Percentiles rank a stretch among this genome's conserved stretches.
Evolutionary conservation across 78 protist genomes (phyloP).

Genomic region (Dictyostelium purpureum): DNA sequence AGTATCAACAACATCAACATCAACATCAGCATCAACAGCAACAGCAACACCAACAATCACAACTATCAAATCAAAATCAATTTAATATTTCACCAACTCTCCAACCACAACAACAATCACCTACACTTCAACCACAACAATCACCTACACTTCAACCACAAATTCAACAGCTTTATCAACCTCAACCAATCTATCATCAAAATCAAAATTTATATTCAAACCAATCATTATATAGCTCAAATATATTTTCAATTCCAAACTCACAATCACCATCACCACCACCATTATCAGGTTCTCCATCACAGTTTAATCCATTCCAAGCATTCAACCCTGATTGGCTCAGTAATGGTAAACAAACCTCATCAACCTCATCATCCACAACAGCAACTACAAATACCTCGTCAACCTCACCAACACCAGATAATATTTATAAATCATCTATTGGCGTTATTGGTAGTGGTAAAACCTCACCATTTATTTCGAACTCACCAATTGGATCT

Average conservation of each 20-base stretch:
- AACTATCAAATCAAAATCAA: neutral
- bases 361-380: too few species aligned
- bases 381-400: neutral
- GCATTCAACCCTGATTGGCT: neutral
- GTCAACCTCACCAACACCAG: too few species aligned
- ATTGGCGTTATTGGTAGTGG: constrained; percentile 77
- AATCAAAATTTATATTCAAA: neutral
- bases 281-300: neutral
- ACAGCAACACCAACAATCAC: neutral
- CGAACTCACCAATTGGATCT: neutral
- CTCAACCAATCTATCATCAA: neutral
- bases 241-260: neutral
- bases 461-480: neutral
- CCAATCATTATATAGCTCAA: neutral
- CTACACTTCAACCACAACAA: neutral
- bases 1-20: neutral
- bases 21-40: neutral
- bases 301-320: neutral
- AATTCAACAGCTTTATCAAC: neutral
- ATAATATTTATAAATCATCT: neutral
- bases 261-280: neutral
- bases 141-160: neutral
- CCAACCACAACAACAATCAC: constrained; percentile 4
- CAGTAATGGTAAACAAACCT: neutral
- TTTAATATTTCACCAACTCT: neutral